Evolutionary conservation across 805 yeast genomes (phyloP).

Genomic region (Ogataea minuta): DNA sequence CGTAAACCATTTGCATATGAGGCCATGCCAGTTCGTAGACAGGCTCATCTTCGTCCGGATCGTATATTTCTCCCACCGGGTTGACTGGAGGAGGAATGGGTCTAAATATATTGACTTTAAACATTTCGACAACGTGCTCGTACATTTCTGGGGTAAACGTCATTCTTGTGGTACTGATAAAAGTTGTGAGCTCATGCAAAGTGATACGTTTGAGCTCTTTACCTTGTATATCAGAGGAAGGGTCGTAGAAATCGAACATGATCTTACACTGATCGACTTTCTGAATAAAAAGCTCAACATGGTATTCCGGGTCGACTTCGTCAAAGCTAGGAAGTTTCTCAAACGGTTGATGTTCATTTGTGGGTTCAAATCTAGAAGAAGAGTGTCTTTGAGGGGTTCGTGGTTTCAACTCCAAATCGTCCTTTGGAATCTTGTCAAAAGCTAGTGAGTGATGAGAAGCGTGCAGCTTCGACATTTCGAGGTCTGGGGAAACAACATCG

Average conservation of each 20-base stretch:
- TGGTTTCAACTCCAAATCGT: constrained; percentile 72
- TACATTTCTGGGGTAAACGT: constrained; percentile 90
- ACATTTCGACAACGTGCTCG: constrained; percentile 84
- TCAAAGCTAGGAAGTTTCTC: constrained; percentile 81
- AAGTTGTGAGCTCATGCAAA: constrained; percentile 84
- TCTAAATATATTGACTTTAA: constrained; percentile 81
- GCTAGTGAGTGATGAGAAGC: constrained; percentile 30
- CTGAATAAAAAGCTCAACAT: constrained; percentile 74
- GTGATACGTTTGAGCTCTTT: constrained; percentile 89
- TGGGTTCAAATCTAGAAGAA: constrained; percentile 86
- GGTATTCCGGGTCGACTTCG: constrained; percentile 77
- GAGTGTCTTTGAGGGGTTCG: constrained; percentile 85
- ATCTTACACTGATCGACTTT: constrained; percentile 94
- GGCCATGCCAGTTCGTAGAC: constrained; percentile 97
- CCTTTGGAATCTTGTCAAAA: constrained; percentile 45
- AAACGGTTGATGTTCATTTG: constrained; percentile 58
- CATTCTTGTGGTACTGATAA: constrained; percentile 78
- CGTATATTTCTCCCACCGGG: constrained; percentile 93
- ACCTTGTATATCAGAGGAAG: constrained; percentile 86
- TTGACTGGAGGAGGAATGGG: constrained; percentile 98
- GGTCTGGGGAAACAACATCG: constrained; percentile 20
- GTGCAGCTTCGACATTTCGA: constrained; percentile 31
- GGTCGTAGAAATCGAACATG: constrained; percentile 91
- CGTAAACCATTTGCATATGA: constrained; percentile 96
- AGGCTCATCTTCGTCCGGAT: constrained; percentile 99